Percentiles rank a stretch among this genome's conserved stretches.
These are phyloP conservation scores for Didymella exigua DNA, from an alignment of 2,329 filamentous ascomycete genomes.

Conservation along the genomic window DNA sequence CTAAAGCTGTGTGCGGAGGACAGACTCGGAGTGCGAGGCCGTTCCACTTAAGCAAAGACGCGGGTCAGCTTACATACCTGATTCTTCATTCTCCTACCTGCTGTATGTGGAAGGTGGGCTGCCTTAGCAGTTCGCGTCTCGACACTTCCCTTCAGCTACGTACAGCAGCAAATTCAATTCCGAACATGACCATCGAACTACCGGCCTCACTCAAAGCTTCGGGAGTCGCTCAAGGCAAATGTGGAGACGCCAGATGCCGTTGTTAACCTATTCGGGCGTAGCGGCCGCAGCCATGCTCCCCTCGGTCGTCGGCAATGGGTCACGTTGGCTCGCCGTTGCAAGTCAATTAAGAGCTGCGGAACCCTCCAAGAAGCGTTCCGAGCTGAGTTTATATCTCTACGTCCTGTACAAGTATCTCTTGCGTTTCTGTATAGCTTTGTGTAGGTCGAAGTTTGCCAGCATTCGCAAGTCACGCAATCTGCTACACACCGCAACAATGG, in stretches of 20 bases:
- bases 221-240: conserved; percentile 18
- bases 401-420: background rate
- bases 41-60: too few relatives aligned
- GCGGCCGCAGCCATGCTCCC: conserved; percentile 21
- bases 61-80: too few relatives aligned
- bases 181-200: background rate
- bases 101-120: background rate
- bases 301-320: conserved; percentile 37
- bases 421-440: background rate
- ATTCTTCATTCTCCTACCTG: too few relatives aligned
- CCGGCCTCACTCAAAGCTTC: background rate
- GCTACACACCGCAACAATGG: conserved; percentile 1
- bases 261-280: background rate
- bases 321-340: conserved; percentile 29
- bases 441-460: background rate
- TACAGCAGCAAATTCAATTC: background rate
- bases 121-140: background rate
- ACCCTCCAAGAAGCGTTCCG: background rate
- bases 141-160: background rate
- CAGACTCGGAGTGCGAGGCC: too few relatives aligned
- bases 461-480: background rate
- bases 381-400: background rate
- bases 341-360: conserved; percentile 15
- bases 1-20: too few relatives aligned
- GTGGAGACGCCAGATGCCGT: conserved; percentile 22